phyloP scores from a whole-genome alignment of 306 rosid species.

The Cucumis cinereus region DNA sequence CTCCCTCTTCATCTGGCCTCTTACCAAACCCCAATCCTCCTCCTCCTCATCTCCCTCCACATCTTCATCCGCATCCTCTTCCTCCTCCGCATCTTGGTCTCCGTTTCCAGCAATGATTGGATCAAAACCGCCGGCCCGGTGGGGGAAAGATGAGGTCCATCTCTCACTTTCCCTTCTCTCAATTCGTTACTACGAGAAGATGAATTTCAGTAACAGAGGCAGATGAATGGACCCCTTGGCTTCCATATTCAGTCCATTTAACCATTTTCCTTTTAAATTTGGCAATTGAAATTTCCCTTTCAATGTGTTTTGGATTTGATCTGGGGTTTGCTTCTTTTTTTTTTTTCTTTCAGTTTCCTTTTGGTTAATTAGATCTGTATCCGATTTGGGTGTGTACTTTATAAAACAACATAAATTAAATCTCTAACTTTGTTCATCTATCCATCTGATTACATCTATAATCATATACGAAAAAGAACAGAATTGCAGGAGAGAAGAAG shows the following conservation, averaged over 20 bases:
- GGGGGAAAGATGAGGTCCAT: slow-evolving; percentile 92
- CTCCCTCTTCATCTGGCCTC: slow-evolving; percentile 54
- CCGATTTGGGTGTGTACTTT: neutral
- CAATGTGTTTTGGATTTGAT: slow-evolving; percentile 7
- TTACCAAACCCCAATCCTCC: slow-evolving; percentile 39
- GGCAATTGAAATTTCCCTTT: neutral
- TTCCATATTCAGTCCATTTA: neutral
- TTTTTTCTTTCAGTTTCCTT: neutral
- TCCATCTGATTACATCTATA: neutral
- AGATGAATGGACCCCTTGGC: slow-evolving; percentile 17
- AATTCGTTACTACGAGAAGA: slow-evolving; percentile 85
- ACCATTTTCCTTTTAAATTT: neutral
- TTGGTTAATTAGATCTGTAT: neutral
- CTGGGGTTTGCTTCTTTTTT: neutral
- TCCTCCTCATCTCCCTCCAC: slow-evolving; percentile 5
- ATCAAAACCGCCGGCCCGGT: slow-evolving; percentile 43
- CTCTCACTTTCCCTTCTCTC: slow-evolving; percentile 91
- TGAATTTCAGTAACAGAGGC: slow-evolving; percentile 53
- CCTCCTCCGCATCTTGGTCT: slow-evolving; percentile 20
- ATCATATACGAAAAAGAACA: neutral
- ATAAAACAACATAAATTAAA: neutral
- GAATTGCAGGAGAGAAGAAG: neutral
- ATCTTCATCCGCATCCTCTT: neutral
- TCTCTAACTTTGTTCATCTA: neutral
- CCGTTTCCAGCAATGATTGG: slow-evolving; percentile 30